Evolutionary conservation across 140 eudicot species (phyloP).

Genomic region (Cichorium intybus): DNA sequence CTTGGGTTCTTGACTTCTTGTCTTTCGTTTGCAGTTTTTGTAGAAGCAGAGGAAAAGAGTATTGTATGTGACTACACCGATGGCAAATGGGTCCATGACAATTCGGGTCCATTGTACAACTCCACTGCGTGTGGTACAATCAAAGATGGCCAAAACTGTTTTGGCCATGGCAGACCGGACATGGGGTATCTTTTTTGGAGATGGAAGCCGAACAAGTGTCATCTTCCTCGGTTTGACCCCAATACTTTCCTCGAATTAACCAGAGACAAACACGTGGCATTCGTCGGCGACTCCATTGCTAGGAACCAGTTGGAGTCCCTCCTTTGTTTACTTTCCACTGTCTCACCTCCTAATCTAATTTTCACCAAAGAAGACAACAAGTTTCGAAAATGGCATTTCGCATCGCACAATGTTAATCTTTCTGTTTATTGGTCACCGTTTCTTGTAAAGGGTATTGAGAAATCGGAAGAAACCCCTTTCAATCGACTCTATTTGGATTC

Average conservation of each 20-base stretch:
- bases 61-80: conserved; percentile 68
- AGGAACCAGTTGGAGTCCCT: conserved; percentile 92
- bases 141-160: conserved; percentile 77
- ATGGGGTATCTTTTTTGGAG: conserved; percentile 64
- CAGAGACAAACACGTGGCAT: conserved; percentile 67
- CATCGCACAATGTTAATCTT: conserved; percentile 64
- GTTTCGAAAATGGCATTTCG: conserved; percentile 80
- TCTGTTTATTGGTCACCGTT: conserved; percentile 95
- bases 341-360: conserved; percentile 50
- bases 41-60: conserved; percentile 28
- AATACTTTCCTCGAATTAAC: conserved; percentile 50
- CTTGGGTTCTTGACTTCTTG: not conserved
- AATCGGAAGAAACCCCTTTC: conserved; percentile 39
- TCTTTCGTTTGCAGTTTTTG: conserved; percentile 20
- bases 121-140: conserved; percentile 75
- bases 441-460: conserved; percentile 80
- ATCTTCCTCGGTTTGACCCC: conserved; percentile 81
- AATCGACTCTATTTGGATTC: conserved; percentile 63
- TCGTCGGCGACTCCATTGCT: conserved; percentile 94
- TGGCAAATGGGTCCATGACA: conserved; percentile 76
- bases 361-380: conserved; percentile 62
- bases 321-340: conserved; percentile 63
- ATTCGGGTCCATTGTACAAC: conserved; percentile 72
- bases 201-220: conserved; percentile 77
- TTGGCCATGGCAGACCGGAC: conserved; percentile 78